Evolutionary conservation across 768 basidiomycete species (phyloP).

Genomic region (Phallus indusiatus): DNA sequence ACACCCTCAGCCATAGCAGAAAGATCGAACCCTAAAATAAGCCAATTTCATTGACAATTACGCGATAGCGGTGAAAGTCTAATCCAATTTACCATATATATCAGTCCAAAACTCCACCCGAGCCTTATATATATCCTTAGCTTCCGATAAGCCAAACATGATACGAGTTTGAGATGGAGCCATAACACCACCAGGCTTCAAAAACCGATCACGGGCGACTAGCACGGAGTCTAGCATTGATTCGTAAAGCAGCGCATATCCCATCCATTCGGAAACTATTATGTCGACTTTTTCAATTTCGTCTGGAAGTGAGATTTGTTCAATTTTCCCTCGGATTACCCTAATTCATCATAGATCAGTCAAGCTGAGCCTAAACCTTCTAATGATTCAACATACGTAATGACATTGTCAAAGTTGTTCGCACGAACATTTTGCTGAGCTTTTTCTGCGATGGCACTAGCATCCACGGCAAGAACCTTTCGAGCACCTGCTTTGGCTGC

Average conservation of each 20-base stretch:
- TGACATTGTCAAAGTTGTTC: constrained; percentile 62
- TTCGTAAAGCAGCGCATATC: constrained; percentile 84
- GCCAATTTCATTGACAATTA: not conserved
- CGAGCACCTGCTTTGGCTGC: constrained; percentile 86
- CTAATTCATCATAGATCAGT: constrained; percentile 22
- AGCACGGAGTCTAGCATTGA: constrained; percentile 97
- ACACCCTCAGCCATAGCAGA: constrained; percentile 68
- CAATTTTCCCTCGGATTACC: constrained; percentile 85
- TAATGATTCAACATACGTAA: constrained; percentile 33
- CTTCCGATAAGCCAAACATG: constrained; percentile 77
- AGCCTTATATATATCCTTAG: constrained; percentile 66
- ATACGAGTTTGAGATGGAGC: constrained; percentile 86
- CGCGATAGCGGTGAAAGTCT: constrained; percentile 15
- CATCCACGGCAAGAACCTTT: constrained; percentile 86
- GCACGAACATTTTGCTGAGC: constrained; percentile 69
- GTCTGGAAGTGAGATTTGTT: constrained; percentile 73
- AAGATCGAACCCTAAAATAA: constrained; percentile 70
- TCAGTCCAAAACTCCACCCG: constrained; percentile 83
- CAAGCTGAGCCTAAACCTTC: too few species aligned
- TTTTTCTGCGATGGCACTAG: constrained; percentile 71
- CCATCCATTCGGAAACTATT: constrained; percentile 98
- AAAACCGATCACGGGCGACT: constrained; percentile 76
- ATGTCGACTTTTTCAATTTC: constrained; percentile 75
- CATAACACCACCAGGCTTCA: constrained; percentile 66
- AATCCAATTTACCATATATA: constrained; percentile 57